A percentile compares a stretch with the other conserved stretches of the same genome.
phyloP scores from a whole-genome alignment of 495 filamentous ascomycete species.

The Penicillium cinerascens region DNA sequence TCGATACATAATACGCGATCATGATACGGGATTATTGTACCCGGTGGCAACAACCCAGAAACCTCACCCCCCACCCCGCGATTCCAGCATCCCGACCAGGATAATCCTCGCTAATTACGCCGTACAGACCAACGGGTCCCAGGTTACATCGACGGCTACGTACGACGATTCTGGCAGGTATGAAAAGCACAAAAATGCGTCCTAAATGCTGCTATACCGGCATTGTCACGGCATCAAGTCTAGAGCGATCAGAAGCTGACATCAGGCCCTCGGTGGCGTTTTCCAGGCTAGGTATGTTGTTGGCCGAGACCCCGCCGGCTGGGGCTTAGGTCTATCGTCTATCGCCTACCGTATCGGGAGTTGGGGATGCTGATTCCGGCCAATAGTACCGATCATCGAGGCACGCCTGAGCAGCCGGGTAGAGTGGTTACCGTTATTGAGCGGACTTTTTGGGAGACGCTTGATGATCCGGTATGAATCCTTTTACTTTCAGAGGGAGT shows the following conservation, averaged over 20 bases:
- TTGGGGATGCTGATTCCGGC: background rate
- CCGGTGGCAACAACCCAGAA: background rate
- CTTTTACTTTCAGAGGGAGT: background rate
- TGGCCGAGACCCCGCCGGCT: background rate
- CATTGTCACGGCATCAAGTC: background rate
- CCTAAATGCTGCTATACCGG: background rate
- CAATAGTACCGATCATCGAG: constrained; percentile 81
- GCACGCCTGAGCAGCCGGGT: constrained; percentile 80
- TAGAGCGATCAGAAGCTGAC: constrained; percentile 11
- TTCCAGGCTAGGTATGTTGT: constrained; percentile 34
- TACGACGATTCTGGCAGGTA: constrained; percentile 96
- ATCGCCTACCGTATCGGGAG: background rate
- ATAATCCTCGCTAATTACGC: background rate
- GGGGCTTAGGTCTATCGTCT: background rate
- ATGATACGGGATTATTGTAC: background rate
- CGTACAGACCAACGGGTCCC: constrained; percentile 73
- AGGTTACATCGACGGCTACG: constrained; percentile 91
- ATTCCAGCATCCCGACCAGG: background rate
- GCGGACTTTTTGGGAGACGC: constrained; percentile 70
- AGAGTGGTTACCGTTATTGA: constrained; percentile 92
- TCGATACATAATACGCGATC: background rate
- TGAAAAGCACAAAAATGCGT: background rate
- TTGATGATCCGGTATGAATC: constrained; percentile 58
- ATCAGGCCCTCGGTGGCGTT: constrained; percentile 6
- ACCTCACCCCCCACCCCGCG: no score